Evolutionary conservation across 1,139 yeast genomes (phyloP), one percentile per base, ranked within the genome.

Genomic region (Diutina mesorugosa): DNA sequence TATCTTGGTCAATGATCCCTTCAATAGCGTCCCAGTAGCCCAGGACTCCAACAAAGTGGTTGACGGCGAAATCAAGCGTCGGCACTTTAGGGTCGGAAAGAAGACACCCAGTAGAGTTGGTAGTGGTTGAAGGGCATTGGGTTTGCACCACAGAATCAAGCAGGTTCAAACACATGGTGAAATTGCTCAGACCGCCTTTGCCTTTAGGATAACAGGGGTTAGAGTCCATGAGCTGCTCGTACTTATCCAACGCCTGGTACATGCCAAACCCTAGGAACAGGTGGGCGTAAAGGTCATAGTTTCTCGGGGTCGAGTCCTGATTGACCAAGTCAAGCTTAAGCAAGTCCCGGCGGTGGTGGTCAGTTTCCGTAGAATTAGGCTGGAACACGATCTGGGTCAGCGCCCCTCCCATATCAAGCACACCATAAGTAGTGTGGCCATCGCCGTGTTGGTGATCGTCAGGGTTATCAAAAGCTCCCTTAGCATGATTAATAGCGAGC

Each of bases 351-450:
- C 72, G 67, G 62, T 84, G 86, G 57, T 80, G 81, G 6, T 68
- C 70, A 14, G 74, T 71, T 60, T 84, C 88, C 0, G 85, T 73
- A 21, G 70, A 59, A 62, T 81, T 80, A 0, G 95, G 95, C 61
- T 82, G 87, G 66, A 87, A 88, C 0, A 90, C 88, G 46, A 89
- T 81, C 65, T 89, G 96, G 0, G 95, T 85, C 1, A 93, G 85
- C 0, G 95, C 95, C 0, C 96, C 96, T 4, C 96, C 96, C 90
- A 89, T 85, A 61, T 88, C 95, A 59, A 89, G 68, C 46, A 88
- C 74, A 1, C 96, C 96, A 63, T 81, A 86, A 0, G 95, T 83
- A 30, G 78, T 71, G 60, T 80, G 84, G 57, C 73, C 72, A 57
- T 77, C 74, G 1, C 83, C 82, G 61, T 79, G 83, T 50, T 73